These are phyloP conservation scores for Eucommia ulmoides DNA, from an alignment of 257 asterid genomes.

Conservation along the genomic window DNA sequence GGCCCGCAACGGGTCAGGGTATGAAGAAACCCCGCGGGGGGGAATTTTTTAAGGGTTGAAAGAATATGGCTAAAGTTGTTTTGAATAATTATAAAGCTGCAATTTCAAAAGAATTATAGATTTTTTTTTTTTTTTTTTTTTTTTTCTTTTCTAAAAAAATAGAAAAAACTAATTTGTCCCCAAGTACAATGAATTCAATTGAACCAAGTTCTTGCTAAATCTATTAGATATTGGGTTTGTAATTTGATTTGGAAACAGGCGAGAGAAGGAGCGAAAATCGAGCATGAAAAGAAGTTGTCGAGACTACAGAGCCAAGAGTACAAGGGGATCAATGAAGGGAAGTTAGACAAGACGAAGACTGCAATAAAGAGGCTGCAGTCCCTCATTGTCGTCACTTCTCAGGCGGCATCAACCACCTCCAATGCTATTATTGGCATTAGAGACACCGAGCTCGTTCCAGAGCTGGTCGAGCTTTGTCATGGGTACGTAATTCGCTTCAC, in stretches of 20 bases:
- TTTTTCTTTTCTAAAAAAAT: not conserved
- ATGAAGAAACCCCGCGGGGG: too few relatives aligned
- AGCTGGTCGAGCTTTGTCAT: conserved; percentile 93
- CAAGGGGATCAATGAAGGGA: conserved; percentile 56
- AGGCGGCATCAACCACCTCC: conserved; percentile 85
- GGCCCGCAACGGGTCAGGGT: too few relatives aligned
- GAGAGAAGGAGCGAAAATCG: conserved; percentile 88
- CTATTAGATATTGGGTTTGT: not conserved
- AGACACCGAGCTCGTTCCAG: conserved; percentile 87
- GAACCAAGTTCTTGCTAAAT: not conserved
- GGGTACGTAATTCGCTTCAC: conserved; percentile 47
- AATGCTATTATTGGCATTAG: conserved; percentile 63
- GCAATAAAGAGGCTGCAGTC: conserved; percentile 81
- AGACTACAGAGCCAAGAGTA: conserved; percentile 81
- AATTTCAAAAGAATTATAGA: not conserved
- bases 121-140: too few relatives aligned
- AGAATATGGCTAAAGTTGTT: too few relatives aligned
- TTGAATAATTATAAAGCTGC: not conserved
- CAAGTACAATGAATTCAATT: not conserved
- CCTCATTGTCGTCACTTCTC: conserved; percentile 80
- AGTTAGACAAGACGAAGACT: conserved; percentile 93
- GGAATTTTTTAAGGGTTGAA: not conserved
- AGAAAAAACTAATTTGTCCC: too few relatives aligned
- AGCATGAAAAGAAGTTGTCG: conserved; percentile 77
- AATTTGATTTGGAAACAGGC: conserved; percentile 25